Evolutionary conservation across 1,139 yeast genomes (phyloP).

Genomic region (Scheffersomyces insectosa): DNA sequence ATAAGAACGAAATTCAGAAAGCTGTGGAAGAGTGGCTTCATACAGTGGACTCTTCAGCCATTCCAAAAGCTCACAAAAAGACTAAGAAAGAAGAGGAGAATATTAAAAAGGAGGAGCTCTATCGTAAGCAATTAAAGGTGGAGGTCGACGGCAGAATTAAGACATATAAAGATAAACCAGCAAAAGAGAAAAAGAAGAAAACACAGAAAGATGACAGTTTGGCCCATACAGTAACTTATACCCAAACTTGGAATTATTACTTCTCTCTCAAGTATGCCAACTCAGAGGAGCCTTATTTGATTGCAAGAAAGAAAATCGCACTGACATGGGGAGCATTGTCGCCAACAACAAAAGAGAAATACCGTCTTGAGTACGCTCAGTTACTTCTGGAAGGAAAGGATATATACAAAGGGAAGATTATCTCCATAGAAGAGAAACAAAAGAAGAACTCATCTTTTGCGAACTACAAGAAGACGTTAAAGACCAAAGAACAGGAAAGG

Average conservation of each 20-base stretch:
- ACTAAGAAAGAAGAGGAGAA: conserved; percentile 18
- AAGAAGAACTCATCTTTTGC: conserved; percentile 4
- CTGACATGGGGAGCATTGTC: conserved; percentile 30
- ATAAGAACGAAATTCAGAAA: conserved; percentile 15
- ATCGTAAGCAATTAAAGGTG: conserved; percentile 23
- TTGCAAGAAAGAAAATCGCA: conserved; percentile 17
- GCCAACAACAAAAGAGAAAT: conserved; percentile 22
- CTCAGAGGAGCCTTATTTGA: conserved; percentile 13
- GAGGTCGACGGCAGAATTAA: conserved; percentile 9
- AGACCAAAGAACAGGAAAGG: conserved; percentile 6
- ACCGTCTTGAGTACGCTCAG: conserved; percentile 27
- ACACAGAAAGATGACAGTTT: conserved; percentile 1
- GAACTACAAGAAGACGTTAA: conserved; percentile 2
- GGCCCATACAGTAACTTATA: conserved; percentile 21
- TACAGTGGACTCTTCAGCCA: conserved; percentile 9
- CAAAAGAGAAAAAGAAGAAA: neutral
- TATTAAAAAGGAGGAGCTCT: conserved; percentile 21
- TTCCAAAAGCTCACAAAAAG: conserved; percentile 22
- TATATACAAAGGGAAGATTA: conserved; percentile 30
- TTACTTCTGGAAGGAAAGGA: conserved; percentile 33
- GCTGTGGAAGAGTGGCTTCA: conserved; percentile 22
- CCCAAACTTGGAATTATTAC: conserved; percentile 39
- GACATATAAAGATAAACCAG: conserved; percentile 2
- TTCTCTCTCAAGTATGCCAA: conserved; percentile 19
- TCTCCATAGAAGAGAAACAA: conserved; percentile 20